These are phyloP conservation scores for Marsdenia floribunda DNA, from an alignment of 257 asterid genomes.

Conservation along the genomic window DNA sequence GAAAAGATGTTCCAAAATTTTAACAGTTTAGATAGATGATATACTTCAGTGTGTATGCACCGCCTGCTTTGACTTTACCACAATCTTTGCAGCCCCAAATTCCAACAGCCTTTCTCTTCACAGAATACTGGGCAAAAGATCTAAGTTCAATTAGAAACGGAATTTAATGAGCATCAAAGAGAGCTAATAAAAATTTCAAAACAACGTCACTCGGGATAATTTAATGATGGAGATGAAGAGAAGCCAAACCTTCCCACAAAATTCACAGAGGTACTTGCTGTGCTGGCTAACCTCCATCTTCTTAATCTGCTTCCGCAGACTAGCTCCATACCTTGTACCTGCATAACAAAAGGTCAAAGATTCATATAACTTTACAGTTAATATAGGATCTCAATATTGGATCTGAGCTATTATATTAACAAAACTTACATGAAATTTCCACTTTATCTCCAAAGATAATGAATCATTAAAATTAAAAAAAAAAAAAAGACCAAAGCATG, in stretches of 20 bases:
- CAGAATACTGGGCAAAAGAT: constrained; percentile 26
- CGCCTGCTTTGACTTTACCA: constrained; percentile 50
- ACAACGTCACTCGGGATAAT: background rate
- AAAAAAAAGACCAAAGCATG: background rate
- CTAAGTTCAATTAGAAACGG: background rate
- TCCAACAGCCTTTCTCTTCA: constrained; percentile 47
- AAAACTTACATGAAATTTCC: background rate
- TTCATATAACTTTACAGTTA: background rate
- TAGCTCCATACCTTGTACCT: constrained; percentile 51
- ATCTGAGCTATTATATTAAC: background rate
- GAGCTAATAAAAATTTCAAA: background rate
- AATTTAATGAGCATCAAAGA: background rate
- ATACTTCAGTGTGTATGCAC: constrained; percentile 48
- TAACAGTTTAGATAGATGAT: background rate
- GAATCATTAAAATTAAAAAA: no score
- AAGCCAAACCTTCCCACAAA: constrained; percentile 42
- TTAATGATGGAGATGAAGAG: background rate
- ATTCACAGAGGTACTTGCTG: constrained; percentile 39
- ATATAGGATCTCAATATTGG: background rate
- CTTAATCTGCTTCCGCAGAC: constrained; percentile 47
- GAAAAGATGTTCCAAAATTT: no score
- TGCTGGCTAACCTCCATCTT: constrained; percentile 53
- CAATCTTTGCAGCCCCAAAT: constrained; percentile 53
- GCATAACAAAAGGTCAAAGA: background rate
- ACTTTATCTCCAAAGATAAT: background rate